Base-by-base conservation (phyloP, 257 asterid species). In the Leonotis leonurus region DNA sequence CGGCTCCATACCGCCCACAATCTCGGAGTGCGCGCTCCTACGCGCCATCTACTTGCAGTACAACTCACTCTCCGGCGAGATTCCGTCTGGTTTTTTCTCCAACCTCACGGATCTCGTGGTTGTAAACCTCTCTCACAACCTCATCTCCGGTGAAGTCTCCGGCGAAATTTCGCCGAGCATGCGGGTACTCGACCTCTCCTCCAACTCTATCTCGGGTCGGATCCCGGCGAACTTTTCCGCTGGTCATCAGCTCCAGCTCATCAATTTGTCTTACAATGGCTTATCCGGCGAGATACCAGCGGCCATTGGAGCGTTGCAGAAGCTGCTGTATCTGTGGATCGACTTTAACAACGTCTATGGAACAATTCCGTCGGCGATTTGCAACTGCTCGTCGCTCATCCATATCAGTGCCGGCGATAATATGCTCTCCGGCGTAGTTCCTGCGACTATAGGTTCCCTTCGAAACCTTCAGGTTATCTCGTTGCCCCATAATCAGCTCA, bases 311-410 rank as follows among this genome's bases (percentile, higher is more conserved):
- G 56, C 44, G 12, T 54, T 89, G 50, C 82, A 73, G 74, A 68
- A 63, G 70, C 62, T 89, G 60, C 69, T 71, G 74, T 76, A 79
- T 59, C 27, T 89, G 35, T 77, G 85, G 88, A 78, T 89, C 12
- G 97, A 89, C 68, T 73, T 72, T 0, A 89, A 89, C 37, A 20
- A 44, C 5, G 78, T 89, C 13, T 67, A 65, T 43, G 93, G 97
- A 2, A 89, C 97, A 1, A 75, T 89, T 51, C 90, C 95, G 2
- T 86, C 97, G 6, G 89, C 95, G 32, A 64, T 89, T 5, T 76
- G 87, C 4, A 89, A 86, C 81, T 89, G 95, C 45, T 77, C 90
- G 29, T 68, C 90, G 49, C 78, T 89, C 24, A 60, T 89, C 48
- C 88, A 84, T 45, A 18, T 89, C 74, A 82, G 89, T 50, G 90